Percentiles rank a stretch among this genome's conserved stretches.
phyloP scores from a whole-genome alignment of 108 stramenopile genomes.

The Pseudonitzschia multiseries region DNA sequence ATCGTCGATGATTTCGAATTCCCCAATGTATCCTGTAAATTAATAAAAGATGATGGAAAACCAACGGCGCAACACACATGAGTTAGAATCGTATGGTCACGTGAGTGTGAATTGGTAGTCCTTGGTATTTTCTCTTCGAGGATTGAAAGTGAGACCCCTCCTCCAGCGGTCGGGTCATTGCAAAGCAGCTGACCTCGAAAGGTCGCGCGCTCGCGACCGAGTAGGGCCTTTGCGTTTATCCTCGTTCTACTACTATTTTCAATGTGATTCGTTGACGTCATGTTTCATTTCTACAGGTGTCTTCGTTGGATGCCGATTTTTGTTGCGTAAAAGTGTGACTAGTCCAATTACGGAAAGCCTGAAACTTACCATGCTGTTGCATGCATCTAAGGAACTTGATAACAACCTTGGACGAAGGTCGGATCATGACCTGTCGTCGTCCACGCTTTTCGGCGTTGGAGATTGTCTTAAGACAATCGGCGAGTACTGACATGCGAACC shows the following conservation, averaged over 20 bases:
- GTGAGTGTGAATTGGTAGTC: slow-evolving; percentile 62
- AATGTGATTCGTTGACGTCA: background rate
- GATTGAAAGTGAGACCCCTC: slow-evolving; percentile 11
- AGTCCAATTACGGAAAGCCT: background rate
- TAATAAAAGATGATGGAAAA: slow-evolving; percentile 21
- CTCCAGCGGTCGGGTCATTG: slow-evolving; percentile 43
- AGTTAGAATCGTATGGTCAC: slow-evolving; percentile 32
- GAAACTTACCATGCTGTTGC: slow-evolving; percentile 97
- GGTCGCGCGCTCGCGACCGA: slow-evolving; percentile 42
- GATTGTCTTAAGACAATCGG: slow-evolving; percentile 99
- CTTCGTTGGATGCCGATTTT: background rate
- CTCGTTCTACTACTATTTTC: background rate
- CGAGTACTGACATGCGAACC: slow-evolving; percentile 99
- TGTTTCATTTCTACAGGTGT: background rate
- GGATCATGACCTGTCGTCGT: slow-evolving; percentile 98
- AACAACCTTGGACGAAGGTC: slow-evolving; percentile 99
- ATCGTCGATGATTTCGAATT: slow-evolving; percentile 99
- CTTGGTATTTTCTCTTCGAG: slow-evolving; percentile 34
- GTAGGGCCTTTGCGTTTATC: slow-evolving; percentile 12
- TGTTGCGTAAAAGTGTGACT: background rate
- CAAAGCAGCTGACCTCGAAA: slow-evolving; percentile 34
- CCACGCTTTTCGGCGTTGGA: slow-evolving; percentile 99
- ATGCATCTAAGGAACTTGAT: slow-evolving; percentile 99
- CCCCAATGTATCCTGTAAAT: slow-evolving; percentile 97
- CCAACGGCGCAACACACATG: slow-evolving; percentile 56